Conservation (phyloP, 2,329 filamentous ascomycete genomes). For the Mycosphaerelloides madeirae region DNA sequence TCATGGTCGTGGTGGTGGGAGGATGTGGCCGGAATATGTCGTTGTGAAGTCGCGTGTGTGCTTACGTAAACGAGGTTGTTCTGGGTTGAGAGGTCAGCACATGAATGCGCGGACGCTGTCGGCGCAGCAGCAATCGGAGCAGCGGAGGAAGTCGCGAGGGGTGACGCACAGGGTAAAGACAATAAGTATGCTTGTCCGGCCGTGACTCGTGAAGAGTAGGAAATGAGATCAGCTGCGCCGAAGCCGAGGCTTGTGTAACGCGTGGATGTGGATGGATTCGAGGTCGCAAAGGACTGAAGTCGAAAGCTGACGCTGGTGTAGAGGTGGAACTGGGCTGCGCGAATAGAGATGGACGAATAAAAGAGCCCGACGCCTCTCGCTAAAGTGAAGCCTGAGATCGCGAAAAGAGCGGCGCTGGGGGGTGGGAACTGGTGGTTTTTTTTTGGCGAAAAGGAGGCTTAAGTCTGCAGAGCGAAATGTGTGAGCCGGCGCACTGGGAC, state of each 20-base stretch:
- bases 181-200: conserved; percentile 32
- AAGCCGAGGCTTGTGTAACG: background rate
- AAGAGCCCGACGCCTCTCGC: conserved; percentile 4
- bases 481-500: conserved; percentile 15
- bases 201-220: conserved; percentile 25
- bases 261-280: background rate
- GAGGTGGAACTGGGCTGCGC: conserved; percentile 1
- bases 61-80: conserved; percentile 18
- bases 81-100: conserved; percentile 8
- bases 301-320: too few species aligned
- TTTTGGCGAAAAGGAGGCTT: conserved; percentile 13
- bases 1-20: conserved; percentile 47
- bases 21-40: conserved; percentile 8
- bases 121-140: conserved; percentile 4
- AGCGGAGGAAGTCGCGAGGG: conserved; percentile 1
- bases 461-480: conserved; percentile 18
- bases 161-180: conserved; percentile 24
- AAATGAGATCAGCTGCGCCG: conserved; percentile 17
- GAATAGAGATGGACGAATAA: conserved; percentile 1
- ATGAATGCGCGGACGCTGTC: conserved; percentile 5
- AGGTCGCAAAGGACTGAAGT: conserved; percentile 10
- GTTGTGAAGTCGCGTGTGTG: conserved; percentile 19
- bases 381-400: conserved; percentile 9
- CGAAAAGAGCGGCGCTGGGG: conserved; percentile 15
- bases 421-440: background rate